These are phyloP conservation scores for Zychaea mexicana DNA, from an alignment of 371 early-diverging fungal genomes.

Conservation along the genomic window DNA sequence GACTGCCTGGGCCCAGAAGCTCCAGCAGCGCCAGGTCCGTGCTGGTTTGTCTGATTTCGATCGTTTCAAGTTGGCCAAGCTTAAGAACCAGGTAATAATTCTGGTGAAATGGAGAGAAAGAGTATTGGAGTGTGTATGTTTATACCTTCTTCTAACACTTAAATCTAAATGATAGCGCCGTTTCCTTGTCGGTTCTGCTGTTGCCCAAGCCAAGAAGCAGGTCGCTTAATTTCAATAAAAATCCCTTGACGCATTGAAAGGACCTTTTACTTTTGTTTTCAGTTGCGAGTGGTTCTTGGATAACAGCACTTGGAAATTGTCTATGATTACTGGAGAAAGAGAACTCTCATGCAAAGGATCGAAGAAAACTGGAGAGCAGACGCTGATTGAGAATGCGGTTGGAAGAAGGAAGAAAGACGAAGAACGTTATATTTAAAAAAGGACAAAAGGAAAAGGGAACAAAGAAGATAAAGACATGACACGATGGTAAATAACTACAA, in stretches of 20 bases:
- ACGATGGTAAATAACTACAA: background rate
- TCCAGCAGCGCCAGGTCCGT: slow-evolving; percentile 78
- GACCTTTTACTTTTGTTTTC: background rate
- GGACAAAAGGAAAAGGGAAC: background rate
- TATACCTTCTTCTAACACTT: too few relatives aligned
- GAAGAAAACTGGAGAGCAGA: too few relatives aligned
- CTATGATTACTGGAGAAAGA: too few relatives aligned
- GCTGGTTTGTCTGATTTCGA: slow-evolving; percentile 91
- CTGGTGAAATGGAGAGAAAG: background rate
- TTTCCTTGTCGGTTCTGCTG: slow-evolving; percentile 36
- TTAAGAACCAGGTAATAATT: slow-evolving; percentile 74
- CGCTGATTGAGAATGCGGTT: too few relatives aligned
- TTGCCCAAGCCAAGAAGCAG: slow-evolving; percentile 50
- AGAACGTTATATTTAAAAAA: too few relatives aligned
- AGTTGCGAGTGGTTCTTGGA: too few relatives aligned
- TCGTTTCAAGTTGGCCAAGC: slow-evolving; percentile 92
- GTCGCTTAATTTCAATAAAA: slow-evolving; percentile 35
- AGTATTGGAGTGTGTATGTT: background rate
- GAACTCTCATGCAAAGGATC: too few relatives aligned
- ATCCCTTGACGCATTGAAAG: slow-evolving; percentile 2
- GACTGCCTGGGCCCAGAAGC: slow-evolving; percentile 95
- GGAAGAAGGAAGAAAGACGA: too few relatives aligned
- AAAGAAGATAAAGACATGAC: background rate
- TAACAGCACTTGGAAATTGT: too few relatives aligned
- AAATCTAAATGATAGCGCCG: slow-evolving; percentile 40